phyloP scores from a whole-genome alignment of 371 early-diverging fungal genomes.

The Actinomortierella wolfii region DNA sequence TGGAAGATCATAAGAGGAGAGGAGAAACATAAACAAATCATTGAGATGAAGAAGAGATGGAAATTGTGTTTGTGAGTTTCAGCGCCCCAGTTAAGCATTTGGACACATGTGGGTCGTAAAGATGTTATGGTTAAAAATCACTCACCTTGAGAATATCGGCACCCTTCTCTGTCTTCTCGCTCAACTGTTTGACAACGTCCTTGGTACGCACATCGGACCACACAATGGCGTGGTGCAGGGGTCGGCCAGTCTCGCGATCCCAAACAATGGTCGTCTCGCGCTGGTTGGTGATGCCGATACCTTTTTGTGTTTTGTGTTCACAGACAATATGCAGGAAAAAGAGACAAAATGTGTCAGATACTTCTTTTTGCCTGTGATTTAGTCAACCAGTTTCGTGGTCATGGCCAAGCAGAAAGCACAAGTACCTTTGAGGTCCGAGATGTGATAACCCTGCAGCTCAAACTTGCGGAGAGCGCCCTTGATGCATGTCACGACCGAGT shows the following conservation, averaged over 20 bases:
- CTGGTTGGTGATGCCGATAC: constrained; percentile 95
- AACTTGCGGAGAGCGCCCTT: constrained; percentile 72
- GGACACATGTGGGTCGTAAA: too few species aligned
- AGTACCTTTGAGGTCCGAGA: constrained; percentile 66
- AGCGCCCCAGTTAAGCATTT: too few species aligned
- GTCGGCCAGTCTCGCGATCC: constrained; percentile 83
- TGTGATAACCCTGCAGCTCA: constrained; percentile 61
- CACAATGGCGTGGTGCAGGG: constrained; percentile 89
- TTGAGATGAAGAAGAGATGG: not conserved
- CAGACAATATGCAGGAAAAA: too few species aligned
- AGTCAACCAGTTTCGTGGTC: too few species aligned
- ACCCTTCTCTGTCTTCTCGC: constrained; percentile 56
- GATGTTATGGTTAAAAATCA: too few species aligned
- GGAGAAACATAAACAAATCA: not conserved
- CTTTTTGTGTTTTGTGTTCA: too few species aligned
- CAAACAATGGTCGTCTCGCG: constrained; percentile 94
- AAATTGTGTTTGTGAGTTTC: not conserved
- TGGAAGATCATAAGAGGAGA: not conserved
- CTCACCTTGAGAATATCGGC: constrained; percentile 52
- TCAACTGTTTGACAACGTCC: constrained; percentile 69
- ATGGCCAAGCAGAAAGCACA: too few species aligned
- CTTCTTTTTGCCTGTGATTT: too few species aligned
- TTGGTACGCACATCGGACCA: constrained; percentile 94
- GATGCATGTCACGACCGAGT: constrained; percentile 74
- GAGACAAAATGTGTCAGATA: too few species aligned